A percentile compares a stretch with the other conserved stretches of the same genome.
These are phyloP conservation scores for Powellomyces hirtus DNA, from an alignment of 192 early-diverging fungal species.

Conservation along the genomic window DNA sequence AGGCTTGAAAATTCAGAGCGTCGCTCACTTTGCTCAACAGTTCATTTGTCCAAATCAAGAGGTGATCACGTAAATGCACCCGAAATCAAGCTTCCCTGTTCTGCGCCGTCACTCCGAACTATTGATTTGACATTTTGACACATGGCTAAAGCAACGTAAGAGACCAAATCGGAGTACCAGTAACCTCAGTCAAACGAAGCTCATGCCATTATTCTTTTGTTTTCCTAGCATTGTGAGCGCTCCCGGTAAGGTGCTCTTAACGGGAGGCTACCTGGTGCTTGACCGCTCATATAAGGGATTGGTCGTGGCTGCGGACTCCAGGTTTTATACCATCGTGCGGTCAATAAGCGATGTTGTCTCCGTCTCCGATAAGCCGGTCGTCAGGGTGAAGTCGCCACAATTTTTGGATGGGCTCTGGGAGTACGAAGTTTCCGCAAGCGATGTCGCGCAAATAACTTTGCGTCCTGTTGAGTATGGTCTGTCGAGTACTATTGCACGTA, in stretches of 20 bases:
- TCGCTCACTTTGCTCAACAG: too few relatives aligned
- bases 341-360: background rate
- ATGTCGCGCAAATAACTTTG: background rate
- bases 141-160: too few relatives aligned
- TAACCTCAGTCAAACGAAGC: too few relatives aligned
- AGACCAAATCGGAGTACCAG: too few relatives aligned
- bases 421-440: constrained; percentile 40
- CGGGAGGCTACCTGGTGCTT: constrained; percentile 93
- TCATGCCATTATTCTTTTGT: too few relatives aligned
- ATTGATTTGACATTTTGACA: too few relatives aligned
- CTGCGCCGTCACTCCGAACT: too few relatives aligned
- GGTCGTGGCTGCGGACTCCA: constrained; percentile 78
- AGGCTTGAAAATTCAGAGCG: too few relatives aligned
- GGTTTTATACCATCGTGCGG: constrained; percentile 68
- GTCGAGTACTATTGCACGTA: too few relatives aligned
- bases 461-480: background rate
- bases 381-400: constrained; percentile 77
- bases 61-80: too few relatives aligned
- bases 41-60: too few relatives aligned
- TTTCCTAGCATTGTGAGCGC: constrained; percentile 62
- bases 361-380: constrained; percentile 9
- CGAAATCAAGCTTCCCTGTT: too few relatives aligned
- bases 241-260: constrained; percentile 91
- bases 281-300: constrained; percentile 76
- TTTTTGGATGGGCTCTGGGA: constrained; percentile 81